These are phyloP conservation scores for Tolypocladium paradoxum DNA, from an alignment of 2,329 filamentous ascomycete genomes.

Conservation along the genomic window DNA sequence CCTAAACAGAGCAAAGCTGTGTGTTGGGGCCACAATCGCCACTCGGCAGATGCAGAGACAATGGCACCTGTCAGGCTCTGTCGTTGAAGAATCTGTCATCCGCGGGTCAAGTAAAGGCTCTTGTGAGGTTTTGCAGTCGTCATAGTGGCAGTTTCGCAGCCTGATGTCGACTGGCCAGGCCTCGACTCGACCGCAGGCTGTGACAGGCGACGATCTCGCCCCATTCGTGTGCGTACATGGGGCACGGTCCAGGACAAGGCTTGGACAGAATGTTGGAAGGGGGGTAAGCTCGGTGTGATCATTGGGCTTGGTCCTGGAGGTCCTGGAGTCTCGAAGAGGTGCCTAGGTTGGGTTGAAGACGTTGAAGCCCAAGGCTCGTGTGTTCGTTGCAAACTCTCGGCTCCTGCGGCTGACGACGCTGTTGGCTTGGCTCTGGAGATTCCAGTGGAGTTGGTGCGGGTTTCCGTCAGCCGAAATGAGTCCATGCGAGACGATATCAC, in stretches of 20 bases:
- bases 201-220: not conserved
- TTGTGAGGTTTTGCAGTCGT: not conserved
- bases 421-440: not conserved
- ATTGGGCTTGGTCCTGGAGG: not conserved
- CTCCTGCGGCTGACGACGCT: not conserved
- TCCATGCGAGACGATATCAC: not conserved
- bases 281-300: not conserved
- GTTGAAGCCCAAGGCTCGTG: not conserved
- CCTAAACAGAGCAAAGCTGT: not conserved
- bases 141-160: not conserved
- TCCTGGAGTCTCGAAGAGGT: not conserved
- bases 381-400: not conserved
- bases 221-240: not conserved
- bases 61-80: not conserved
- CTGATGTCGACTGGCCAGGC: not conserved
- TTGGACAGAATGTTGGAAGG: not conserved
- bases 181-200: not conserved
- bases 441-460: not conserved
- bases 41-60: not conserved
- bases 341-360: not conserved
- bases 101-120: not conserved
- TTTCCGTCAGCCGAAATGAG: not conserved
- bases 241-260: not conserved
- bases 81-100: not conserved
- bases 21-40: not conserved